Conservation (phyloP, 441 rosid genomes). For the Populus hybrid region DNA sequence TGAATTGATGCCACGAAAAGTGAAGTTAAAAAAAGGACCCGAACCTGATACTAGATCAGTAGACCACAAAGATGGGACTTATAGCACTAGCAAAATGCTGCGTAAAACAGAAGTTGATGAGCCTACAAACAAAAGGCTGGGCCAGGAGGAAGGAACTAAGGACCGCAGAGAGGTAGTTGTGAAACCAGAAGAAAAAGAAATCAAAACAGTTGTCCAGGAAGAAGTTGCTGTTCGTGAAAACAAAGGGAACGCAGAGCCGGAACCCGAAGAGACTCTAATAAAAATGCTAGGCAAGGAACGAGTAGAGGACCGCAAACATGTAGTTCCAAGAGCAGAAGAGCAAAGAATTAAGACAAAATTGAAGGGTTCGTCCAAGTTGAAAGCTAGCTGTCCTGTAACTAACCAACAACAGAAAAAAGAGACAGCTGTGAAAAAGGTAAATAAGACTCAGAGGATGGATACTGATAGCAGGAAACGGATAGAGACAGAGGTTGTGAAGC, state of each 20-base stretch:
- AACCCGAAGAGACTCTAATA: slow-evolving; percentile 24
- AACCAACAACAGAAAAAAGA: slow-evolving; percentile 30
- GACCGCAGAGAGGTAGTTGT: slow-evolving; percentile 21
- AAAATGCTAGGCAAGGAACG: slow-evolving; percentile 33
- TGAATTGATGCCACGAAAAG: slow-evolving; percentile 26
- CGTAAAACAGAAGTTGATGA: slow-evolving; percentile 26
- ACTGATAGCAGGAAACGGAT: slow-evolving; percentile 15
- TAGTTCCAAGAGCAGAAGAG: slow-evolving; percentile 30
- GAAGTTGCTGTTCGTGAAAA: slow-evolving; percentile 22
- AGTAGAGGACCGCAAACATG: slow-evolving; percentile 29
- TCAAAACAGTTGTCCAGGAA: slow-evolving; percentile 30
- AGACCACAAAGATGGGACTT: slow-evolving; percentile 23
- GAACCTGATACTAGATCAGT: slow-evolving; percentile 15
- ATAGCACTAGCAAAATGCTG: slow-evolving; percentile 13
- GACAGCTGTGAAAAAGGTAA: slow-evolving; percentile 25
- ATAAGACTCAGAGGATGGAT: slow-evolving; percentile 35
- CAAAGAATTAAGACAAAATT: slow-evolving; percentile 29
- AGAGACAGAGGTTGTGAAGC: slow-evolving; percentile 35
- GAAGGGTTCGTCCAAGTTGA: slow-evolving; percentile 32
- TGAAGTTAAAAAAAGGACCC: slow-evolving; percentile 36
- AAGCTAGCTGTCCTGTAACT: slow-evolving; percentile 24
- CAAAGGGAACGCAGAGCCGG: slow-evolving; percentile 25
- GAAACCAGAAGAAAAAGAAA: slow-evolving; percentile 38
- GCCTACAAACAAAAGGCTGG: slow-evolving; percentile 25
- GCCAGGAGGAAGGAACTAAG: slow-evolving; percentile 37